Evolutionary conservation across 2,329 filamentous ascomycete species (phyloP), one percentile per base, ranked within the genome.

Genomic region (Neurospora sp.): DNA sequence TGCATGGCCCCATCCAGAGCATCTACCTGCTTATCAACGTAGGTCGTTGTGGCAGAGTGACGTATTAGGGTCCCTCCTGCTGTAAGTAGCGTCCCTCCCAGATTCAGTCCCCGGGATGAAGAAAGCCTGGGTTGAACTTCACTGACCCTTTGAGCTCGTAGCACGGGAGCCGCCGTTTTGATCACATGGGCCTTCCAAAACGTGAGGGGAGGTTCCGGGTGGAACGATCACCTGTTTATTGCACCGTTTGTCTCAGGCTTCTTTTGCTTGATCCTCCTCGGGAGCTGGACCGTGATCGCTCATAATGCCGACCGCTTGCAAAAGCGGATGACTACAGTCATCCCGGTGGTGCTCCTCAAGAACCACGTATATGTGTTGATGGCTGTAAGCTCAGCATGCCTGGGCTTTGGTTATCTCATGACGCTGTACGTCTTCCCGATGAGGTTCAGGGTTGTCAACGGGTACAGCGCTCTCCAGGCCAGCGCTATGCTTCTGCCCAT

Each of bases 401-500:
- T 83, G 1, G 85, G 85, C 0, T 87, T 85, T 70, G 81, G 83
- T 0, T 86, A 84, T 70, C 77, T 86, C 8, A 75, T 85, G 37
- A 76, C 82, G 23, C 75, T 86, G 19, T 87, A 83, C 70, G 79
- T 81, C 2, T 83, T 87, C 19, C 85, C 85, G 0, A 76, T 85
- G 11, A 79, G 83, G 12, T 79, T 85, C 66, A 83, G 87, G 72
- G 77, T 86, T 1, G 84, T 87, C 38, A 83, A 85, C 66, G 79
- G 77, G 5, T 83, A 83, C 74, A 80, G 77, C 40, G 73, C 83
- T 2, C 77, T 87, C 3, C 72, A 82, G 15, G 81, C 84, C 0
- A 85, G 85, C 11, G 74, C 86, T 36, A 82, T 86, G 82, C 75
- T 87, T 67, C 78, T 87, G 36, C 85, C 85, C 0, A 84, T 87